Conservation (phyloP, 768 basidiomycete genomes). For the Suillus americanus region DNA sequence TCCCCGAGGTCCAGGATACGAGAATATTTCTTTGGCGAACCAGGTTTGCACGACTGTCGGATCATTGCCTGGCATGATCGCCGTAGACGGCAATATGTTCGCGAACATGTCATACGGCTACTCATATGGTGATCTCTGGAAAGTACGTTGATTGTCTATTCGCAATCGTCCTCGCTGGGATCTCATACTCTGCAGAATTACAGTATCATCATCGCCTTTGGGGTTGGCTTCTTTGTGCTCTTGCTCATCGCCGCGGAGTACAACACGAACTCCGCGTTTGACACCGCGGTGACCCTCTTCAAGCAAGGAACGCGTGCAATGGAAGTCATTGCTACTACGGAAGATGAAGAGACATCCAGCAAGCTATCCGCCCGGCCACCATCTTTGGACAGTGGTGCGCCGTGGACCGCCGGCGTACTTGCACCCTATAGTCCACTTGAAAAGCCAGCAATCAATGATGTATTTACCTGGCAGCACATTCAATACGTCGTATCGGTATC, state of each 20-base stretch:
- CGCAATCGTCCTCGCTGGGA: conserved; percentile 9
- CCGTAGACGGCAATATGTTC: conserved; percentile 44
- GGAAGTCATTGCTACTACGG: background rate
- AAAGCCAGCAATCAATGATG: conserved; percentile 34
- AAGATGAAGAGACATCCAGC: conserved; percentile 19
- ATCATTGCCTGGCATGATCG: conserved; percentile 36
- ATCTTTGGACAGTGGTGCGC: background rate
- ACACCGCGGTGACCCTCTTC: conserved; percentile 30
- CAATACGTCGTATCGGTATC: conserved; percentile 58
- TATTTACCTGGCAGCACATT: conserved; percentile 79
- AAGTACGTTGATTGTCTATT: conserved; percentile 32
- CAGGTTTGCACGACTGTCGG: conserved; percentile 46
- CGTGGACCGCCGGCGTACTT: background rate
- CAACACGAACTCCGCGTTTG: conserved; percentile 27
- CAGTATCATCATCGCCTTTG: conserved; percentile 48
- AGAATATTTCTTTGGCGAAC: conserved; percentile 31
- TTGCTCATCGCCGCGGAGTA: conserved; percentile 38
- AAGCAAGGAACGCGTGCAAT: conserved; percentile 11
- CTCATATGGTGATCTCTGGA: conserved; percentile 30
- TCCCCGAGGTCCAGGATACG: conserved; percentile 35
- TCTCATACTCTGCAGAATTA: conserved; percentile 28
- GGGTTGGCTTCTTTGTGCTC: conserved; percentile 35
- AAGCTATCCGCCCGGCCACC: background rate
- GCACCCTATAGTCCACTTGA: conserved; percentile 34
- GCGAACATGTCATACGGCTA: conserved; percentile 32